Conservation (phyloP, 2,329 filamentous ascomycete genomes). For the Aureobasidium sp. region DNA sequence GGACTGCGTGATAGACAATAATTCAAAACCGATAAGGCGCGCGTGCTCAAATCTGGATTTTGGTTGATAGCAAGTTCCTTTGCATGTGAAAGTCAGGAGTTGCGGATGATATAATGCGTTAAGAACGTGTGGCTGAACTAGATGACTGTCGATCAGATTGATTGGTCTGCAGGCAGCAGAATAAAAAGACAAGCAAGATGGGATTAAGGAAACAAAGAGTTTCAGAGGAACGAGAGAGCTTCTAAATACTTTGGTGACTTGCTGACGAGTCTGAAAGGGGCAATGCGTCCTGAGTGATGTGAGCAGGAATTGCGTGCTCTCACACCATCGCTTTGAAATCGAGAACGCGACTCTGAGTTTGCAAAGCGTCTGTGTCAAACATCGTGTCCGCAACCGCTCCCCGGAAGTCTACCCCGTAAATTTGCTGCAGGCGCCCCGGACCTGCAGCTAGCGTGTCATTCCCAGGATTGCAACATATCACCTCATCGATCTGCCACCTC, state of each 20-base stretch:
- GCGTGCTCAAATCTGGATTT: not conserved
- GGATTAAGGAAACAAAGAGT: not conserved
- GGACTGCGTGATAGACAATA: not conserved
- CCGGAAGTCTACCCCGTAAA: not conserved
- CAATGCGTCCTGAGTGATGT: not conserved
- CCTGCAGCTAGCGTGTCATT: not conserved
- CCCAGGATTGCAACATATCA: not conserved
- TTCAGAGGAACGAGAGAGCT: not conserved
- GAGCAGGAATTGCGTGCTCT: conserved; percentile 8
- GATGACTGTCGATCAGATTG: not conserved
- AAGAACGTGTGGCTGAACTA: not conserved
- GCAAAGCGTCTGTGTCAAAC: not conserved
- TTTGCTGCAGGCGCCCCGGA: conserved; percentile 1
- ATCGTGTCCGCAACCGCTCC: not conserved
- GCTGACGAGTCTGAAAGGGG: not conserved
- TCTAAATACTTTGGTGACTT: not conserved
- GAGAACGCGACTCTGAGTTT: not conserved
- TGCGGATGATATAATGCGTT: not conserved
- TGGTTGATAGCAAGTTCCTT: not conserved
- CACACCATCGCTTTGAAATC: conserved; percentile 11
- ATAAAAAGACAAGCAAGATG: not conserved
- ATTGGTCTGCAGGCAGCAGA: conserved; percentile 8
- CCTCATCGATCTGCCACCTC: not conserved
- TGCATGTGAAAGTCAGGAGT: conserved; percentile 9
- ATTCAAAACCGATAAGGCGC: conserved; percentile 7